phyloP scores from a whole-genome alignment of 1,284 basidiomycete genomes.

The Neotropicomus parvogracilis region DNA sequence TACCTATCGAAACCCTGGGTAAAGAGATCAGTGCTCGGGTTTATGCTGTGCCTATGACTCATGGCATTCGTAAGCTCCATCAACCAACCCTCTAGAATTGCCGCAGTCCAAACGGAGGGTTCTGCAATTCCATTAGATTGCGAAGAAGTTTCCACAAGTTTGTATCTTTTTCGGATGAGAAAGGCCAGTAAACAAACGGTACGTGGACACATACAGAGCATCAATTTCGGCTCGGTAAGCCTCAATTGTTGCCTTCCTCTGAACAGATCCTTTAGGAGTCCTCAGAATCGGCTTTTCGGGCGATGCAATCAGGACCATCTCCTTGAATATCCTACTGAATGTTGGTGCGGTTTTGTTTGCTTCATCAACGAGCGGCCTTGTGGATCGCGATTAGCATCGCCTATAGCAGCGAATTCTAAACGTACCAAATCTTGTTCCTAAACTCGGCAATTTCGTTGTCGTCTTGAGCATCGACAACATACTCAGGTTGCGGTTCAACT shows the following conservation, averaged over 20 bases:
- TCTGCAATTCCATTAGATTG: not conserved
- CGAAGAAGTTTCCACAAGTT: not conserved
- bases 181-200: not conserved
- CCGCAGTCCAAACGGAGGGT: slow-evolving; percentile 4
- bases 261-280: not conserved
- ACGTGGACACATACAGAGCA: not conserved
- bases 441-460: not conserved
- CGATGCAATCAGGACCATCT: slow-evolving; percentile 5
- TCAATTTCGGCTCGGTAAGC: not conserved
- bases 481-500: not conserved
- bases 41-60: not conserved
- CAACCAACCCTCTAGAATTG: slow-evolving; percentile 5
- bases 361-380: slow-evolving; percentile 4
- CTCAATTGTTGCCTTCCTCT: not conserved
- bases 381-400: not conserved
- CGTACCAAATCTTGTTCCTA: not conserved
- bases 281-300: not conserved
- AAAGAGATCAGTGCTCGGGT: slow-evolving; percentile 8
- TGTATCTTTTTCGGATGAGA: slow-evolving; percentile 3
- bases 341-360: slow-evolving; percentile 1
- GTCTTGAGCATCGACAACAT: not conserved
- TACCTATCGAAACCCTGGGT: slow-evolving; percentile 17
- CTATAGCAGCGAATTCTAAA: not conserved
- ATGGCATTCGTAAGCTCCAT: not conserved
- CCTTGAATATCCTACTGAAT: slow-evolving; percentile 3